phyloP scores from a whole-genome alignment of 164 flowering plant species.

The Liquidambar formosana region DNA sequence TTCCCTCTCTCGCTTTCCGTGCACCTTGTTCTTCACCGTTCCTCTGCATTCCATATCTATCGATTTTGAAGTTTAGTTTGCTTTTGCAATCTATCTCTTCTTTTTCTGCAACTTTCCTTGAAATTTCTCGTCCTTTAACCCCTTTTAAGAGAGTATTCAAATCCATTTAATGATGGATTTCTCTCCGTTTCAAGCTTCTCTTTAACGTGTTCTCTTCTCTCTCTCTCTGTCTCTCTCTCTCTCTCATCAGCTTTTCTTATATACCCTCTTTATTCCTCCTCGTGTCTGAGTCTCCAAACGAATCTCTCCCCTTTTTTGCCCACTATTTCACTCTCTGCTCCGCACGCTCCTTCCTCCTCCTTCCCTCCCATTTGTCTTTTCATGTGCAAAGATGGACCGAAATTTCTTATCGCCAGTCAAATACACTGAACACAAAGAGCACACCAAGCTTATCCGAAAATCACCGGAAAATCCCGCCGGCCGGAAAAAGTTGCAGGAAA shows the following conservation, averaged over 20 bases:
- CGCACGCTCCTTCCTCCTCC: background rate
- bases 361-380: background rate
- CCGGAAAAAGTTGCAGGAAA: background rate
- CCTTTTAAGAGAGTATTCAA: conserved; percentile 2
- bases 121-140: conserved; percentile 27
- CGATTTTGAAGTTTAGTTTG: background rate
- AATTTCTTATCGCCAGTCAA: conserved; percentile 33
- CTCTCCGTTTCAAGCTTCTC: conserved; percentile 30
- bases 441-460: conserved; percentile 16
- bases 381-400: conserved; percentile 26
- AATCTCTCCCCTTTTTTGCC: conserved; percentile 11
- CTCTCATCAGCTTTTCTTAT: conserved; percentile 9
- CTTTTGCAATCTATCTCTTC: conserved; percentile 6
- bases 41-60: too few relatives aligned
- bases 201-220: conserved; percentile 13
- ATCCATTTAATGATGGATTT: conserved; percentile 10
- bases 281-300: conserved; percentile 16
- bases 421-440: conserved; percentile 44
- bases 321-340: background rate
- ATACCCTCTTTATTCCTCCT: conserved; percentile 23
- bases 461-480: background rate
- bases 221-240: background rate
- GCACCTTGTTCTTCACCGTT: background rate
- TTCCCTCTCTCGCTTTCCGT: background rate
- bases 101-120: conserved; percentile 27